Evolutionary conservation across 1,284 basidiomycete genomes (phyloP).

Genomic region (Rhodotorula glutinis): DNA sequence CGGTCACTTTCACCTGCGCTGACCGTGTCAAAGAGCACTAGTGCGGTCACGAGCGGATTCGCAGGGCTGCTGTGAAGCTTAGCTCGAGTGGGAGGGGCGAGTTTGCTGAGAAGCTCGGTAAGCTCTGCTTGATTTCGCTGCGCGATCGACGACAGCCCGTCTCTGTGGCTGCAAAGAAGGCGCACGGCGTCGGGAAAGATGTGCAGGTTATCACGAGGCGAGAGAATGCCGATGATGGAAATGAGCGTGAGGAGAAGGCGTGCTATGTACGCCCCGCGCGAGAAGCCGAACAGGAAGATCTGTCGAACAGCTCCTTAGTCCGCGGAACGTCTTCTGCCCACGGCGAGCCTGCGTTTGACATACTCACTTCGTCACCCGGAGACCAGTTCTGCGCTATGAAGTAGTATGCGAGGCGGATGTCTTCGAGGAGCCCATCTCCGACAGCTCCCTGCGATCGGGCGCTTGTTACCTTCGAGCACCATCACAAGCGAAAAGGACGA

Average conservation of each 20-base stretch:
- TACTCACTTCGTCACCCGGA: background rate
- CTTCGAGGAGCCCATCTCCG: background rate
- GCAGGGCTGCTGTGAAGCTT: too few species aligned
- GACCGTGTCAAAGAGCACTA: slow-evolving; percentile 23
- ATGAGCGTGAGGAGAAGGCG: slow-evolving; percentile 51
- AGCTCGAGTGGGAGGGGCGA: too few species aligned
- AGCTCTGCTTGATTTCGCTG: background rate
- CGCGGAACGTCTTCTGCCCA: background rate
- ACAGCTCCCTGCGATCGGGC: background rate
- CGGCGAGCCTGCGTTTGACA: background rate
- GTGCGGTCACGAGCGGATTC: too few species aligned
- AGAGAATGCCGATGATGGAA: slow-evolving; percentile 24
- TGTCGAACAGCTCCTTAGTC: background rate
- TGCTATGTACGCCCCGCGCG: slow-evolving; percentile 50
- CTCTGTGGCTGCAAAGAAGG: background rate
- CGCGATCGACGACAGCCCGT: background rate
- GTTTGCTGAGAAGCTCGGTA: too few species aligned
- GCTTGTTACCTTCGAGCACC: background rate
- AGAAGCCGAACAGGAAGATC: slow-evolving; percentile 51
- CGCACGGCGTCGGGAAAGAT: slow-evolving; percentile 23
- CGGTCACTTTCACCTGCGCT: background rate
- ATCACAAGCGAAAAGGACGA: background rate
- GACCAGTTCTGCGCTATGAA: background rate
- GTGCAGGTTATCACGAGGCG: slow-evolving; percentile 1
- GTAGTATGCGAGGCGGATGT: background rate